Base-by-base conservation (phyloP, 495 filamentous ascomycete species). In the Pseudevernia furfuracea region DNA sequence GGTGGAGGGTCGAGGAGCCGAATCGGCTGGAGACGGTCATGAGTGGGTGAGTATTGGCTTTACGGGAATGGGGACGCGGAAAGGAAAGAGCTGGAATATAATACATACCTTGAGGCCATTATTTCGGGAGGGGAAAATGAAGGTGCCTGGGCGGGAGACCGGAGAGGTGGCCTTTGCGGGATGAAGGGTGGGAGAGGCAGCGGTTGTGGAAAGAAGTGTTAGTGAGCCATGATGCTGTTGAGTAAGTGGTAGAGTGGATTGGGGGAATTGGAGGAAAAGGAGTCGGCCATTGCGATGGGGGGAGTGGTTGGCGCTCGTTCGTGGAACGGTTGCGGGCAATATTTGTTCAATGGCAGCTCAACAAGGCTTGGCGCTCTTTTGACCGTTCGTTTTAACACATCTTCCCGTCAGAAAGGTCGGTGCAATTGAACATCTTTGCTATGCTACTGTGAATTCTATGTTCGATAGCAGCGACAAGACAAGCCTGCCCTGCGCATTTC, bases 1-100 rank as follows among this genome's bases (percentile, higher is more conserved):
- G 88, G 75, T 90, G 87, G 69, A 88, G 85, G 67, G 77, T 75
- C 56, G 82, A 85, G 64, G 82, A 74, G 57, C 79, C 77, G 67
- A 88, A 87, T 77, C 86, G 87, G 64, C 63, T 68, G 57, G 52
- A 15, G 60, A 46, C 10, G 38, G 58, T n/a, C 28, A n/a, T 55
- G 38, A n/a, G n/a, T n/a, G n/a, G n/a, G 37, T 55, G 41, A 36
- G 23, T 53, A n/a, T 21, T 44, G 41, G 6, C 3, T 36, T 30
- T 28, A 61, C 39, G 36, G n/a, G 17, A 11, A 25, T 34, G 57
- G 11, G 37, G 12, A 28, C 30, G 36, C 10, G 15, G 19, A 8
- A 17, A 19, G 32, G 23, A 21, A 23, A 17, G 23, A 34, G 28
- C 0, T 28, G 36, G 38, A 28, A 17, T n/a, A n/a, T n/a, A n/a